Evolutionary conservation across 2,329 filamentous ascomycete species (phyloP), one percentile per base, ranked within the genome.

Genomic region (Monosporascus sp.): DNA sequence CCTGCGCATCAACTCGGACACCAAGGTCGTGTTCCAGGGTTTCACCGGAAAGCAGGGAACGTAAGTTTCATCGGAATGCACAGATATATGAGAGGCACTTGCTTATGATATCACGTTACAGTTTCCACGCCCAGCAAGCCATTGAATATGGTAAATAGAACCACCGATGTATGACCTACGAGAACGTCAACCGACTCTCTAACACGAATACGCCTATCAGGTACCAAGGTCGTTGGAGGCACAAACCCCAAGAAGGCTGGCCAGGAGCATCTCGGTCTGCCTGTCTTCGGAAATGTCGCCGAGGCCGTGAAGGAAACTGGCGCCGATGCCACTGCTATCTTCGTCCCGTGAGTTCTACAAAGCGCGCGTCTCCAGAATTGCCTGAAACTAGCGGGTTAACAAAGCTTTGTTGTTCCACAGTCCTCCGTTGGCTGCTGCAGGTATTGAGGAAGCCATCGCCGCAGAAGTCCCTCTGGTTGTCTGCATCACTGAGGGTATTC

Each of bases 221-320:
- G 93, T 72, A 99, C 94, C 66, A 93, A 96, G 72, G 90, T 99
- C 62, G 91, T 99, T 62, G 94, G 94, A 73, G 94, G 94, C 70
- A 97, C 93, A 69, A 97, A 97, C 80, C 94, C 94, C 71, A 97
- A 96, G 83, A 99, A 99, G 81, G 94, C 94, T 62, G 94, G 94
- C 69, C 77, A 83, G 67, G 86, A 84, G 70, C 94, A 99, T 75
- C 85, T 99, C 58, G 90, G 85, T 70, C 88, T 88, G 64, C 94
- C 94, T 55, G 94, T 99, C 68, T 99, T 97, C 76, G 89, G 84
- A 67, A 93, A 83, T 65, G 94, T 99, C 63, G 76, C 77, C 64
- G 91, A 99, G 51, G 94, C 89, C 59, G 84, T 96, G 61, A 94
- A 92, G 81, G 78, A 91, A 75, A 95, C 90, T 49, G 90, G 90